phyloP scores from a whole-genome alignment of 1,284 basidiomycete genomes.

The Ustilago crameri region DNA sequence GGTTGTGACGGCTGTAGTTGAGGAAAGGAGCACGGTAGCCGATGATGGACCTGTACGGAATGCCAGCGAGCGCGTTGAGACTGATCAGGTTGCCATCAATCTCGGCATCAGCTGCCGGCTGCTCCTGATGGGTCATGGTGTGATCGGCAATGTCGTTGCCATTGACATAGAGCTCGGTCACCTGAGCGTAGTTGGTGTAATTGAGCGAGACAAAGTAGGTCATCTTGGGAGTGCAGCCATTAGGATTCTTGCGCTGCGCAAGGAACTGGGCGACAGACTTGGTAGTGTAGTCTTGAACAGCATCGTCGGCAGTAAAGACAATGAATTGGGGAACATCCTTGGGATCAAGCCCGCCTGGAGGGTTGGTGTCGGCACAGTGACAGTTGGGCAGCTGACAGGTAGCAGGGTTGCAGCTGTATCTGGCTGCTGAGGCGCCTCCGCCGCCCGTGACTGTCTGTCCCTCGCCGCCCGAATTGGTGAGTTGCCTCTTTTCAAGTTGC shows the following conservation, averaged over 20 bases:
- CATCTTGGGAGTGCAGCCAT: constrained; percentile 77
- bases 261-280: constrained; percentile 80
- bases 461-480: constrained; percentile 41
- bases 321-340: constrained; percentile 60
- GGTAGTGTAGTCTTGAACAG: constrained; percentile 79
- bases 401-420: constrained; percentile 57
- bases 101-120: constrained; percentile 71
- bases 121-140: constrained; percentile 83
- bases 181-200: constrained; percentile 80
- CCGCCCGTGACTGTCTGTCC: constrained; percentile 31
- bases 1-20: constrained; percentile 75
- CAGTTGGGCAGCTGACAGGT: constrained; percentile 59
- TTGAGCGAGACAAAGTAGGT: constrained; percentile 70
- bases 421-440: constrained; percentile 57
- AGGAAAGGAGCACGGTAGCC: constrained; percentile 85
- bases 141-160: constrained; percentile 89
- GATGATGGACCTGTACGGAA: constrained; percentile 76
- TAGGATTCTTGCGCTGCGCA: constrained; percentile 80
- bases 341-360: constrained; percentile 58
- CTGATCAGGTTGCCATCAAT: constrained; percentile 83
- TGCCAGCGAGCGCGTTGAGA: constrained; percentile 81
- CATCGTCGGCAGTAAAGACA: constrained; percentile 70
- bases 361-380: constrained; percentile 59
- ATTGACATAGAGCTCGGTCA: constrained; percentile 85
- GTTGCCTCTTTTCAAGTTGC: constrained; percentile 31